These are phyloP conservation scores for Ceratobasidium sp. DNA, from an alignment of 1,284 basidiomycete species.

Conservation along the genomic window DNA sequence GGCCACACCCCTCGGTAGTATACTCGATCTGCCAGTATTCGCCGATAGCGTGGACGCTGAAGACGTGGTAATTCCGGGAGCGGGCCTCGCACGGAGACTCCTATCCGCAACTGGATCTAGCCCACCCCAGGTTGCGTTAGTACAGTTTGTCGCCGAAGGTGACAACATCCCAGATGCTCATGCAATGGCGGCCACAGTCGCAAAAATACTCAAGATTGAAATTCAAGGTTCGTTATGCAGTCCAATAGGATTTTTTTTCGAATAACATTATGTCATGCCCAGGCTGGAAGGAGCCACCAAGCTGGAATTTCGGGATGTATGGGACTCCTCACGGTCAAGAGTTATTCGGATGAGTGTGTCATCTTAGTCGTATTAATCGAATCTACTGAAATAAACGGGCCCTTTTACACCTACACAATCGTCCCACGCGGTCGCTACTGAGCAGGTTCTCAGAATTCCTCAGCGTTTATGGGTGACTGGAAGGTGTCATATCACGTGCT, in stretches of 20 bases:
- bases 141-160: conserved; percentile 36
- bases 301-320: conserved; percentile 73
- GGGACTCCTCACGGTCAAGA: conserved; percentile 73
- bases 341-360: conserved; percentile 63
- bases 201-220: conserved; percentile 32
- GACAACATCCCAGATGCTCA: conserved; percentile 38
- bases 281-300: conserved; percentile 65
- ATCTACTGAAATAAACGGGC: background rate
- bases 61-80: conserved; percentile 29
- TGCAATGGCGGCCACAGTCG: conserved; percentile 34
- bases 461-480: background rate
- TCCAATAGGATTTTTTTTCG: background rate
- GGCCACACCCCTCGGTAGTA: conserved; percentile 26
- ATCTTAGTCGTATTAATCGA: background rate
- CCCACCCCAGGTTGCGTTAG: conserved; percentile 17
- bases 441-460: conserved; percentile 21
- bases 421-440: background rate
- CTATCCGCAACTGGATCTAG: conserved; percentile 28
- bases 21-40: conserved; percentile 26
- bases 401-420: background rate
- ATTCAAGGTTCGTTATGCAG: conserved; percentile 15
- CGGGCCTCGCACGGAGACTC: conserved; percentile 38
- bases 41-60: background rate
- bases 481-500: conserved; percentile 28
- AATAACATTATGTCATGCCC: background rate